phyloP scores from a whole-genome alignment of 495 filamentous ascomycete genomes.

The Penicillium odoratum region DNA sequence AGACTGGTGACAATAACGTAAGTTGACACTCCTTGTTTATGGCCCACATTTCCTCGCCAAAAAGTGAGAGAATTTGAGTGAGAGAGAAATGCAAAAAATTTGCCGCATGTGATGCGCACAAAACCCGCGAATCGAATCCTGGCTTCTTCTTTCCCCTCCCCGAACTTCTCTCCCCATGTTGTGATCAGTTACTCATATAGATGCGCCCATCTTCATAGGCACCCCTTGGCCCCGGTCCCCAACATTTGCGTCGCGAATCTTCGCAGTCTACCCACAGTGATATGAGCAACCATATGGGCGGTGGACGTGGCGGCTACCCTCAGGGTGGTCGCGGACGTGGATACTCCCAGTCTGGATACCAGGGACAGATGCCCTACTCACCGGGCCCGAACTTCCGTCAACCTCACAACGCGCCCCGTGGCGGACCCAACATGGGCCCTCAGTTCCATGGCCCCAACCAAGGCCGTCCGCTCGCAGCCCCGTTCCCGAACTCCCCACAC shows the following conservation, averaged over 20 bases:
- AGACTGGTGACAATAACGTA: constrained; percentile 65
- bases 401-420: constrained; percentile 62
- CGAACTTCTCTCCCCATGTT: constrained; percentile 4
- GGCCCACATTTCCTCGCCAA: background rate
- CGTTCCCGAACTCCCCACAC: constrained; percentile 67
- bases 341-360: constrained; percentile 58
- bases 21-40: constrained; percentile 36
- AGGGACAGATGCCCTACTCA: constrained; percentile 67
- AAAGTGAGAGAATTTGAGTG: background rate
- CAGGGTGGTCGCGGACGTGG: constrained; percentile 69
- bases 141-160: background rate
- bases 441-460: constrained; percentile 61
- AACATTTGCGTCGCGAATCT: constrained; percentile 81
- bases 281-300: constrained; percentile 59
- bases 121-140: background rate
- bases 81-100: background rate
- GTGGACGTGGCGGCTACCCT: constrained; percentile 55
- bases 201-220: constrained; percentile 61
- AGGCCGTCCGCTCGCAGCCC: constrained; percentile 49
- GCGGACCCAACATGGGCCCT: constrained; percentile 59
- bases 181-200: constrained; percentile 43
- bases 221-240: constrained; percentile 59
- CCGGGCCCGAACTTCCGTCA: constrained; percentile 60
- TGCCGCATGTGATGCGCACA: constrained; percentile 7
- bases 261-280: constrained; percentile 79